Conservation (phyloP, 352 stramenopile species). For the Phytophthora fragariaefolia region DNA sequence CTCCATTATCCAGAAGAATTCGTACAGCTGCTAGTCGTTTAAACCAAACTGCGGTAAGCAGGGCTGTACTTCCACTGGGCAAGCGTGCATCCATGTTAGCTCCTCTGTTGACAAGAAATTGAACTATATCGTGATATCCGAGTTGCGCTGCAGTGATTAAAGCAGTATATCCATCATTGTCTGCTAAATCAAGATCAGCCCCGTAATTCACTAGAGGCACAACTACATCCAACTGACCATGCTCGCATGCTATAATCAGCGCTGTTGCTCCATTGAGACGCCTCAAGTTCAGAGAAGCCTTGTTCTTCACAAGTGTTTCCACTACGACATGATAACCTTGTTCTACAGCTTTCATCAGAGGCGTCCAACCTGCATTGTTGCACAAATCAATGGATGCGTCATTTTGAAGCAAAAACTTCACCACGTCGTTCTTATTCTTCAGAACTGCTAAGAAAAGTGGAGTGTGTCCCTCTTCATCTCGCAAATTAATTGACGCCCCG, state of each 20-base stretch:
- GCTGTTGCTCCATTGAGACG: constrained; percentile 6
- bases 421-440: too few relatives aligned
- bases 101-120: constrained; percentile 9
- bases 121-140: constrained; percentile 13
- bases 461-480: too few relatives aligned
- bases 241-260: constrained; percentile 21
- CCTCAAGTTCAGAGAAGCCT: constrained; percentile 4
- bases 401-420: too few relatives aligned
- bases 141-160: constrained; percentile 25
- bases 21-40: constrained; percentile 10
- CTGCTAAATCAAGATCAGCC: constrained; percentile 6
- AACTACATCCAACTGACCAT: constrained; percentile 11
- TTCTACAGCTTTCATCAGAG: constrained; percentile 7
- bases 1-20: constrained; percentile 13
- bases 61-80: constrained; percentile 17
- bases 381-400: not conserved
- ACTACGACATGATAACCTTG: not conserved
- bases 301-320: not conserved
- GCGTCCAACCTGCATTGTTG: not conserved
- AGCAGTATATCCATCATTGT: constrained; percentile 19
- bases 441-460: too few relatives aligned
- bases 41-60: constrained; percentile 1
- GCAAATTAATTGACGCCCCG: too few relatives aligned
- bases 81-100: constrained; percentile 7
- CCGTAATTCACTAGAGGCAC: constrained; percentile 5